Base-by-base conservation (phyloP, 106 monocot genomes). In the Dactylorhiza incarnata region DNA sequence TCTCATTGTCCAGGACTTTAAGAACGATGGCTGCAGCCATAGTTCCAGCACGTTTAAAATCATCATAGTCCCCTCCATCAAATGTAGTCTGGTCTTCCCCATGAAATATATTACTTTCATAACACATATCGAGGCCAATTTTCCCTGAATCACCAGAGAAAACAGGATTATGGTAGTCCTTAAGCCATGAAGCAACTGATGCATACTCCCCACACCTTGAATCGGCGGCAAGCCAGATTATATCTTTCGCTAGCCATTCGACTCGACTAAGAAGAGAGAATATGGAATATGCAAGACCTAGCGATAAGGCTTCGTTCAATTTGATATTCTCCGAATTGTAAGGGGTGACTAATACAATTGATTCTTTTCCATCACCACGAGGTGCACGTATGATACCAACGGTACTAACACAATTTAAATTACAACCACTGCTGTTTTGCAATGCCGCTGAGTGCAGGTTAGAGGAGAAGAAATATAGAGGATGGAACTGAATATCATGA, bases 351-450 rank as follows among this genome's bases (percentile, higher is more conserved):
- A 95, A 66, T n/a, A 93, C 88, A 77, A 93, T 90, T 78, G 90
- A 84, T 86, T 95, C 95, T 81, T 95, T 95, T 73, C 95, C 95
- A 80, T 95, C 95, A 53, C 92, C 95, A 53, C 80, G 88, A 69
- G 95, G 90, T 78, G 95, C 90, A 54, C 88, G 81, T 77, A 93
- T 85, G 19, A 93, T 90, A 26, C 95, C 95, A 55, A 95, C 79
- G 56, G 87, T 69, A 77, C 82, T 90, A 37, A 90, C 74, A 19
- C 90, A 93, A 82, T 73, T 78, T 25, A 79, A 75, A 20, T 76
- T 68, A 77, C 63, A 89, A 63, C 78, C 90, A 48, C 63, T 71
- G 65, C 87, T 89, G 37, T 71, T 63, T 73, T 73, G 19, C 14
- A 45, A 56, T 14, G 23, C 63, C 37, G 23, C 70, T 53, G 51